Conservation (phyloP, 1,284 basidiomycete species). For the Bondarzewia mesenterica region DNA sequence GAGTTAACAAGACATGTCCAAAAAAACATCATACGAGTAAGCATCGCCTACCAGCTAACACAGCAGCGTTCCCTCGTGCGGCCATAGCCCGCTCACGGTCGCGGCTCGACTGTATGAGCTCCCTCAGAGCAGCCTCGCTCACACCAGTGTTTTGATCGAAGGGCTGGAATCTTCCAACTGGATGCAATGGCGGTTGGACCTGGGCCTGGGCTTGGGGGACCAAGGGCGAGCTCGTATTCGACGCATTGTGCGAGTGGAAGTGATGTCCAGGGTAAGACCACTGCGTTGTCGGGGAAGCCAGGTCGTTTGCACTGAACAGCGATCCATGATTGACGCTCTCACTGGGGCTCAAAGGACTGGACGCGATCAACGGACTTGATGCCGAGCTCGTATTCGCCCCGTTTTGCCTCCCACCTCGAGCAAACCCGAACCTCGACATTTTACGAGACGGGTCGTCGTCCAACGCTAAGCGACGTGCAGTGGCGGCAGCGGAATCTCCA, state of each 20-base stretch:
- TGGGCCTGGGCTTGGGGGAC: conserved; percentile 37
- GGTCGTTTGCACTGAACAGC: conserved; percentile 34
- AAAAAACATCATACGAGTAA: conserved; percentile 30
- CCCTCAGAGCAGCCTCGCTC: conserved; percentile 67
- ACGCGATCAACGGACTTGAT: conserved; percentile 50
- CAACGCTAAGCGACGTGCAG: conserved; percentile 23
- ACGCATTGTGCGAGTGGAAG: conserved; percentile 32
- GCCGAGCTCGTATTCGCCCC: conserved; percentile 32
- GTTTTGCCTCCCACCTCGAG: conserved; percentile 51
- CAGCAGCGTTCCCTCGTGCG: conserved; percentile 19
- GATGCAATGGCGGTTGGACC: conserved; percentile 23
- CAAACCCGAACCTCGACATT: conserved; percentile 79
- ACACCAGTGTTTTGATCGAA: conserved; percentile 42
- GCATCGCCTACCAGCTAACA: conserved; percentile 41
- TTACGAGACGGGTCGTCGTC: conserved; percentile 62
- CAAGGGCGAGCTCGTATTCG: conserved; percentile 38
- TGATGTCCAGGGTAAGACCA: conserved; percentile 37
- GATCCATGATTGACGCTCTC: conserved; percentile 37
- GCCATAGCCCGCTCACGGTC: conserved; percentile 25
- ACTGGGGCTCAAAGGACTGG: conserved; percentile 46
- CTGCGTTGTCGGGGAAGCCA: conserved; percentile 31
- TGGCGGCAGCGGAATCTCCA: conserved; percentile 14
- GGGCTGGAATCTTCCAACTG: conserved; percentile 43
- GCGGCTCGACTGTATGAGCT: conserved; percentile 63
- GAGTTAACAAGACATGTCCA: conserved; percentile 25